Percentiles rank a stretch among this genome's conserved stretches.
These are phyloP conservation scores for Nakaseomyces nivariensis DNA, from an alignment of 1,139 yeast genomes.

Conservation along the genomic window DNA sequence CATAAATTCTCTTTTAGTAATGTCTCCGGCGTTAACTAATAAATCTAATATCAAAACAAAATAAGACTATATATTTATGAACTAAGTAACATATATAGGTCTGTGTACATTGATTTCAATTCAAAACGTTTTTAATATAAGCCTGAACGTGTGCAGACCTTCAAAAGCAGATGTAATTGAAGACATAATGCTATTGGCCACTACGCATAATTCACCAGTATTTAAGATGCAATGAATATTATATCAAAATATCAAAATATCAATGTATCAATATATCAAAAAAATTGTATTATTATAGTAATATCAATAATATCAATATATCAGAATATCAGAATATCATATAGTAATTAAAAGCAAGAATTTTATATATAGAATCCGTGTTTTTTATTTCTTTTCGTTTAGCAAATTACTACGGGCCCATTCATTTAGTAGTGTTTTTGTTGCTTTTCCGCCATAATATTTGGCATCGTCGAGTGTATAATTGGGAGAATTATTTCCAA, in stretches of 20 bases:
- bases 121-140: conserved; percentile 3
- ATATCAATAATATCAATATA: too few relatives aligned
- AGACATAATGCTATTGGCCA: too few relatives aligned
- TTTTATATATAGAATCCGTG: too few relatives aligned
- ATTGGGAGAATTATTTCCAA: conserved; percentile 7
- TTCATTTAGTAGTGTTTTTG: conserved; percentile 40
- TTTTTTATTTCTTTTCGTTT: too few relatives aligned
- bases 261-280: not conserved
- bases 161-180: too few relatives aligned
- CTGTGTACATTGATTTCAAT: conserved; percentile 4
- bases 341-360: too few relatives aligned
- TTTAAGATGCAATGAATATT: not conserved
- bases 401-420: conserved; percentile 8
- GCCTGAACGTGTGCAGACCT: not conserved
- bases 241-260: not conserved
- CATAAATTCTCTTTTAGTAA: conserved; percentile 3
- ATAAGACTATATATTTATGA: conserved; percentile 1
- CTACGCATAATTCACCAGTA: not conserved
- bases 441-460: conserved; percentile 42
- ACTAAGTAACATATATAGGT: not conserved
- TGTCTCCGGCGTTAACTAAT: conserved; percentile 2
- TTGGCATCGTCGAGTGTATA: conserved; percentile 27
- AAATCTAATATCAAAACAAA: conserved; percentile 2
- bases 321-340: too few relatives aligned
- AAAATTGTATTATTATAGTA: too few relatives aligned